A percentile compares a stretch with the other conserved stretches of the same genome.
Conservation (phyloP, 73 alveolate species). For the Uronychia setigera region DNA sequence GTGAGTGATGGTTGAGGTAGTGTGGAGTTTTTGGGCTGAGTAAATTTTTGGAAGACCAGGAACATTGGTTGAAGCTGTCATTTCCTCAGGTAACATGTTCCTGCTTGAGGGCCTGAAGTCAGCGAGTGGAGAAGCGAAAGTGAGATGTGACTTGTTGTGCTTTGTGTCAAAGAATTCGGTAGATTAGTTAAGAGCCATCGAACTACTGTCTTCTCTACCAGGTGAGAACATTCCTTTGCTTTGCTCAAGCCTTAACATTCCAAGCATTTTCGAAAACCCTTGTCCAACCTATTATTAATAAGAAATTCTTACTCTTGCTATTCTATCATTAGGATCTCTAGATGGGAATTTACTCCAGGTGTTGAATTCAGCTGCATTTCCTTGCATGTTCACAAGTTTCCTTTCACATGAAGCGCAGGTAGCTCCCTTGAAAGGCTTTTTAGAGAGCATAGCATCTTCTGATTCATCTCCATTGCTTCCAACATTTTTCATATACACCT, state of each 20-base stretch:
- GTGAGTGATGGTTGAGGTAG: conserved; percentile 4
- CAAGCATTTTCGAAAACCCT: conserved; percentile 40
- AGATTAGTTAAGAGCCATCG: background rate
- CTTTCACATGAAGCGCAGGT: conserved; percentile 85
- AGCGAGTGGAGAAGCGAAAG: background rate
- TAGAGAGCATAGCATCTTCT: conserved; percentile 76
- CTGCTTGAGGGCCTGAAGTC: background rate
- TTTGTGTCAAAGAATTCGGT: background rate
- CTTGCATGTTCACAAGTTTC: conserved; percentile 72
- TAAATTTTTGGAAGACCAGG: background rate
- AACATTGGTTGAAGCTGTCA: background rate
- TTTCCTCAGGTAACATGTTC: background rate
- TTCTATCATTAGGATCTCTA: conserved; percentile 86
- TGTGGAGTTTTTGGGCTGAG: too few species aligned
- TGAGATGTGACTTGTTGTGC: background rate
- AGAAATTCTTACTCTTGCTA: conserved; percentile 14
- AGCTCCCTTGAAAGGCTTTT: conserved; percentile 75
- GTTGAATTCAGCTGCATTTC: conserved; percentile 62
- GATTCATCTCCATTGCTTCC: conserved; percentile 43
- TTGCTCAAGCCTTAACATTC: background rate
- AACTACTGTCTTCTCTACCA: background rate
- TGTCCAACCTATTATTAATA: conserved; percentile 32
- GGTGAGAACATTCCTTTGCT: background rate
- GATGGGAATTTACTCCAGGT: conserved; percentile 81
- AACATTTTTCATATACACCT: background rate